Conservation (phyloP, 208 protist genomes). For the Naegleria lovaniensis region DNA sequence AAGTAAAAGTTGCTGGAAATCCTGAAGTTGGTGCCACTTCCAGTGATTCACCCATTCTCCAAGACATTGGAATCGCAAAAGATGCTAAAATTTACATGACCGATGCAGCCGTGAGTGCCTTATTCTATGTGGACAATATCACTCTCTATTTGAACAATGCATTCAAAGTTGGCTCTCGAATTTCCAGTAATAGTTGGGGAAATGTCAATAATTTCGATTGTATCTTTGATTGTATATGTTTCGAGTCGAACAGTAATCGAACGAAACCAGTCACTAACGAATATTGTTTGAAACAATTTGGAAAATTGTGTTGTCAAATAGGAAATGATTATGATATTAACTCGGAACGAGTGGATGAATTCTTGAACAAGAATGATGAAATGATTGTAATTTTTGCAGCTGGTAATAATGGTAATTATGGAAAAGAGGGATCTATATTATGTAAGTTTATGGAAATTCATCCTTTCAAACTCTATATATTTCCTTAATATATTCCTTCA, state of each 20-base stretch:
- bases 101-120: slow-evolving; percentile 20
- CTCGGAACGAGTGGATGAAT: background rate
- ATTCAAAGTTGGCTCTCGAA: slow-evolving; percentile 51
- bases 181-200: slow-evolving; percentile 57
- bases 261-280: background rate
- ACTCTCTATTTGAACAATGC: slow-evolving; percentile 39
- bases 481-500: too few relatives aligned
- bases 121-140: slow-evolving; percentile 47
- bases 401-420: slow-evolving; percentile 51
- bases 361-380: background rate
- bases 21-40: background rate
- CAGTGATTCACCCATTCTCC: background rate
- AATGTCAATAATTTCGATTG: background rate
- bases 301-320: background rate
- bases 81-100: slow-evolving; percentile 68
- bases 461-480: too few relatives aligned
- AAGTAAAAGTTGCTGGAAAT: background rate
- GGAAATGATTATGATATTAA: background rate
- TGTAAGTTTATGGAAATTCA: too few relatives aligned
- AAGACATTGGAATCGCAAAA: slow-evolving; percentile 65
- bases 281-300: background rate
- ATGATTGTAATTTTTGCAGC: slow-evolving; percentile 35
- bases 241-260: background rate
- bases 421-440: background rate
- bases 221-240: background rate